Percentiles rank a stretch among this genome's conserved stretches.
Evolutionary conservation across 1,139 yeast species (phyloP).

Genomic region (Lodderomyces jiufengensis): DNA sequence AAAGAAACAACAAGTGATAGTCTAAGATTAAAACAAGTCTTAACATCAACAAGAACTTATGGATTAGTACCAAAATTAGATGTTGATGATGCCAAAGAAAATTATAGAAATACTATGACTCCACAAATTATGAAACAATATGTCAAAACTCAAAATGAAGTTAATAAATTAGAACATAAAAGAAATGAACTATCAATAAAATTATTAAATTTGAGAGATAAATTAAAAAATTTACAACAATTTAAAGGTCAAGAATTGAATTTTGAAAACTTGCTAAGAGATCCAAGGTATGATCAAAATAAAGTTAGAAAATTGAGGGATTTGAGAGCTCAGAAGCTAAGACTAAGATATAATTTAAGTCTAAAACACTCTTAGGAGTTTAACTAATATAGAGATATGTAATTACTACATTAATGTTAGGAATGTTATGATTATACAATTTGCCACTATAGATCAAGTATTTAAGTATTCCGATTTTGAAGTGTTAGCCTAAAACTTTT

Average conservation of each 20-base stretch:
- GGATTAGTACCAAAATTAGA: slow-evolving; percentile 43
- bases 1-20: slow-evolving; percentile 34
- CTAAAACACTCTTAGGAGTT: not conserved
- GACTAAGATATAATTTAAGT: slow-evolving; percentile 34
- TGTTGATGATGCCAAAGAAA: slow-evolving; percentile 34
- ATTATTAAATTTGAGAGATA: slow-evolving; percentile 26
- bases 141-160: slow-evolving; percentile 24
- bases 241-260: slow-evolving; percentile 20
- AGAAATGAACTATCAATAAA: slow-evolving; percentile 25
- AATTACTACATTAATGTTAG: too few species aligned
- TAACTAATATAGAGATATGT: too few species aligned
- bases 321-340: slow-evolving; percentile 31
- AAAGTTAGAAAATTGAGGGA: slow-evolving; percentile 1
- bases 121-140: slow-evolving; percentile 35
- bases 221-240: slow-evolving; percentile 23
- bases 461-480: too few species aligned
- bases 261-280: not conserved
- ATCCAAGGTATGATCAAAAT: not conserved
- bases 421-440: too few species aligned
- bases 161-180: slow-evolving; percentile 15
- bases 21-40: slow-evolving; percentile 30
- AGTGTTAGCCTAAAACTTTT: too few species aligned
- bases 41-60: slow-evolving; percentile 36
- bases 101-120: slow-evolving; percentile 26
- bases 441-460: too few species aligned